Percentiles rank a stretch among this genome's conserved stretches.
Evolutionary conservation across 805 yeast species (phyloP).

Genomic region (Lachancea sp.): DNA sequence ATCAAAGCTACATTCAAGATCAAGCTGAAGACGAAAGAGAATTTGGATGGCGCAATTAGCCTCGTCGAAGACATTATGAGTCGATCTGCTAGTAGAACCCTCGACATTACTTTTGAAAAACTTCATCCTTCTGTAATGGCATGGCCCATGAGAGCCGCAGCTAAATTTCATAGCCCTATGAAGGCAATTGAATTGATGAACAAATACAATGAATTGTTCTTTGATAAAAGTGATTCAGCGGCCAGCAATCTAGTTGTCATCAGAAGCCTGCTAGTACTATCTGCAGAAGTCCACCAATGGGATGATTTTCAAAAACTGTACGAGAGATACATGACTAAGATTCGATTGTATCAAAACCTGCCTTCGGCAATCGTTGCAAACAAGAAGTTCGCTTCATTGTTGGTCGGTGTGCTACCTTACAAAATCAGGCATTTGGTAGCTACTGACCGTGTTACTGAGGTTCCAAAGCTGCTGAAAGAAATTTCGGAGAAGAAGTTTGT

Average conservation of each 20-base stretch:
- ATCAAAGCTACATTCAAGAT: conserved; percentile 30
- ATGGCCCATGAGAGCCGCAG: conserved; percentile 32
- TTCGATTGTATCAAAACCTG: conserved; percentile 16
- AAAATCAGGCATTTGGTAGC: conserved; percentile 20
- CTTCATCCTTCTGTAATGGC: conserved; percentile 34
- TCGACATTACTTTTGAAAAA: conserved; percentile 18
- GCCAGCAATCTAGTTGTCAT: conserved; percentile 27
- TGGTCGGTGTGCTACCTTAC: conserved; percentile 22
- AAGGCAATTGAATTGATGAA: conserved; percentile 32
- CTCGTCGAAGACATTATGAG: conserved; percentile 30
- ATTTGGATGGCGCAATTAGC: conserved; percentile 26
- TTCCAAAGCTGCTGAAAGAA: conserved; percentile 19
- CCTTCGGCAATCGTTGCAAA: conserved; percentile 23
- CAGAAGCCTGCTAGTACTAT: conserved; percentile 29
- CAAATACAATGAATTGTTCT: conserved; percentile 27
- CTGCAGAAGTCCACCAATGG: conserved; percentile 32
- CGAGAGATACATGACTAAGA: conserved; percentile 17
- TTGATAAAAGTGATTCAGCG: conserved; percentile 21
- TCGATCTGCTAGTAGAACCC: conserved; percentile 19
- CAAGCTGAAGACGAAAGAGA: conserved; percentile 25
- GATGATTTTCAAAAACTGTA: conserved; percentile 23
- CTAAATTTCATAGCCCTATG: conserved; percentile 28
- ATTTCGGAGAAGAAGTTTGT: conserved; percentile 24
- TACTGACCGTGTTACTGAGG: conserved; percentile 12
- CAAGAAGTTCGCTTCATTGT: conserved; percentile 14